Evolutionary conservation across 1,139 yeast genomes (phyloP).

Genomic region (Geotrichum aggregatum): DNA sequence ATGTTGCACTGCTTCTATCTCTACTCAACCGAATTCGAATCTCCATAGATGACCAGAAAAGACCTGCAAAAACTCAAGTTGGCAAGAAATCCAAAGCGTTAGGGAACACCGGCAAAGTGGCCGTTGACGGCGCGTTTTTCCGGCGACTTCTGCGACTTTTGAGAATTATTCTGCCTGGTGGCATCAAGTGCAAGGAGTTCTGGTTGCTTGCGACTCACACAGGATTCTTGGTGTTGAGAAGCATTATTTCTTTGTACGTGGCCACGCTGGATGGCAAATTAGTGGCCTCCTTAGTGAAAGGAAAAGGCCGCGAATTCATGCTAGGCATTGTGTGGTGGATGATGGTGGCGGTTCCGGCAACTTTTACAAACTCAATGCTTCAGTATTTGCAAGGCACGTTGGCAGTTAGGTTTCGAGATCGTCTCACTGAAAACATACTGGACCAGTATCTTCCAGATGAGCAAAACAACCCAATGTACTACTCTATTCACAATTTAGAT

Average conservation of each 20-base stretch:
- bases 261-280: slow-evolving; percentile 84
- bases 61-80: not conserved
- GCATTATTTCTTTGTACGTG: slow-evolving; percentile 72
- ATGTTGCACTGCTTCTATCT: slow-evolving; percentile 28
- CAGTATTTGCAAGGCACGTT: slow-evolving; percentile 67
- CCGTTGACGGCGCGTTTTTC: slow-evolving; percentile 37
- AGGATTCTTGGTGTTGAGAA: slow-evolving; percentile 59
- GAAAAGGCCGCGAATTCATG: slow-evolving; percentile 60
- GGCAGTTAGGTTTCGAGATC: slow-evolving; percentile 60
- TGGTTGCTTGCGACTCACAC: slow-evolving; percentile 54
- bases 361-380: slow-evolving; percentile 70
- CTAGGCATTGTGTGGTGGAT: slow-evolving; percentile 72
- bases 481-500: slow-evolving; percentile 53
- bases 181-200: slow-evolving; percentile 36
- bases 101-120: slow-evolving; percentile 28
- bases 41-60: slow-evolving; percentile 25
- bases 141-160: slow-evolving; percentile 33
- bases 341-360: slow-evolving; percentile 81
- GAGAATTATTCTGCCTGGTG: slow-evolving; percentile 39
- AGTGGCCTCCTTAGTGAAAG: slow-evolving; percentile 77
- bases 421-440: slow-evolving; percentile 61
- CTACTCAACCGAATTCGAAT: slow-evolving; percentile 28
- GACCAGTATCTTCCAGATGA: slow-evolving; percentile 59
- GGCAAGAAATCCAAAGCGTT: slow-evolving; percentile 4
- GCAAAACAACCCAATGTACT: slow-evolving; percentile 48